Conservation (phyloP, 2,329 filamentous ascomycete genomes). For the Cladosporium colombiae region DNA sequence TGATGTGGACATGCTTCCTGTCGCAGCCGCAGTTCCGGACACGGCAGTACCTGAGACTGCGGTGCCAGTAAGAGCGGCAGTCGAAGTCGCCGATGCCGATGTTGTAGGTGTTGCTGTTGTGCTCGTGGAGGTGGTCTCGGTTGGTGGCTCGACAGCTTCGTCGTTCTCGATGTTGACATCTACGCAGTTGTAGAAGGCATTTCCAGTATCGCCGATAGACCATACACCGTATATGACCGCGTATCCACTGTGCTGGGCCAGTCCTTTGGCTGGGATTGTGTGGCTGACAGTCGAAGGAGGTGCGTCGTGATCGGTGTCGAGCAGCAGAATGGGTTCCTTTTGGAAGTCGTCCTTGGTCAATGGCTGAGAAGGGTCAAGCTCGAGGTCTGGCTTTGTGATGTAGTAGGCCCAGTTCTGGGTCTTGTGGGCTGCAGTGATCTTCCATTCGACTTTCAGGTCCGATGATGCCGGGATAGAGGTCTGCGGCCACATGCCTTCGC, state of each 20-base stretch:
- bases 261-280: background rate
- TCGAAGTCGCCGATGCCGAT: background rate
- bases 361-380: conserved; percentile 12
- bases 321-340: conserved; percentile 4
- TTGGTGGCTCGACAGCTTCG: background rate
- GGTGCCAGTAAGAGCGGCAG: background rate
- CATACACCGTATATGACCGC: conserved; percentile 15
- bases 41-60: conserved; percentile 7
- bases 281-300: conserved; percentile 12
- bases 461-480: conserved; percentile 9
- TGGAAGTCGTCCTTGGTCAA: conserved; percentile 11
- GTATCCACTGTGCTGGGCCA: conserved; percentile 8
- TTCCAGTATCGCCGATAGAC: conserved; percentile 16
- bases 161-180: conserved; percentile 15
- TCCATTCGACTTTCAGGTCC: conserved; percentile 15
- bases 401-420: conserved; percentile 17
- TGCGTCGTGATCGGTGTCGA: conserved; percentile 10
- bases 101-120: conserved; percentile 6
- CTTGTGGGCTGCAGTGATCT: conserved; percentile 16
- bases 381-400: conserved; percentile 14
- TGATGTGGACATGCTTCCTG: conserved; percentile 13
- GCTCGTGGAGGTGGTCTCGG: background rate
- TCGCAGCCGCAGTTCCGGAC: conserved; percentile 5
- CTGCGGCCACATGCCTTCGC: conserved; percentile 11
- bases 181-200: conserved; percentile 18